Conservation (phyloP, 495 filamentous ascomycete species). For the Physcia stellaris region DNA sequence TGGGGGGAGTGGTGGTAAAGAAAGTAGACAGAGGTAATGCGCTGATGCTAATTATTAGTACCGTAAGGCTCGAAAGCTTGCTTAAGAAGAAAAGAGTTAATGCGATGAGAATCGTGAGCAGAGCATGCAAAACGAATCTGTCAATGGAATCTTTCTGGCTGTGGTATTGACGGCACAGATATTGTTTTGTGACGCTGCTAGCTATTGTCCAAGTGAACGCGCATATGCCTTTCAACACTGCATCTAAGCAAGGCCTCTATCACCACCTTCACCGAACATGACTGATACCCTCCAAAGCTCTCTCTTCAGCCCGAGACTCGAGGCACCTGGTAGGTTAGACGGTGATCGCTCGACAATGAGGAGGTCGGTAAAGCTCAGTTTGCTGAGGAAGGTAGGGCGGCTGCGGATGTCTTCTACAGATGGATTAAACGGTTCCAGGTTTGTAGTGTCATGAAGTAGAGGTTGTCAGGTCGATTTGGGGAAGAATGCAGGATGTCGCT, state of each 20-base stretch:
- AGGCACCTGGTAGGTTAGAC: background rate
- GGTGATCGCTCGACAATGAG: background rate
- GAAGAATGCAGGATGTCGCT: too few species aligned
- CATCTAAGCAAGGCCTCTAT: background rate
- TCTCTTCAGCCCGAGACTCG: background rate
- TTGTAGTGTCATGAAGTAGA: too few species aligned
- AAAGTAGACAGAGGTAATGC: background rate
- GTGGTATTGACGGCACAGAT: slow-evolving; percentile 8
- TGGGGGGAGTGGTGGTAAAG: background rate
- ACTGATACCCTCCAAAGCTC: background rate
- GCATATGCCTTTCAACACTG: slow-evolving; percentile 5
- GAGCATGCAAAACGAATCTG: slow-evolving; percentile 3
- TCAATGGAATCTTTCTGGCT: background rate
- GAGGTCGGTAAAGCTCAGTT: background rate
- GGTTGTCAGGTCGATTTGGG: too few species aligned
- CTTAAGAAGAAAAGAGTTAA: slow-evolving; percentile 4
- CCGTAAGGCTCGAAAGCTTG: slow-evolving; percentile 7
- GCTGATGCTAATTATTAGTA: background rate
- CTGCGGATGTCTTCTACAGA: too few species aligned
- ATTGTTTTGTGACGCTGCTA: slow-evolving; percentile 18
- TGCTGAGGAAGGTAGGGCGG: too few species aligned
- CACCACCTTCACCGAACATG: background rate
- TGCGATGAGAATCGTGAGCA: slow-evolving; percentile 10
- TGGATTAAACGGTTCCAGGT: too few species aligned
- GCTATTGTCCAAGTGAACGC: slow-evolving; percentile 12